These are phyloP conservation scores for Achlya hypogyna DNA, from an alignment of 352 stramenopile species.

Conservation along the genomic window DNA sequence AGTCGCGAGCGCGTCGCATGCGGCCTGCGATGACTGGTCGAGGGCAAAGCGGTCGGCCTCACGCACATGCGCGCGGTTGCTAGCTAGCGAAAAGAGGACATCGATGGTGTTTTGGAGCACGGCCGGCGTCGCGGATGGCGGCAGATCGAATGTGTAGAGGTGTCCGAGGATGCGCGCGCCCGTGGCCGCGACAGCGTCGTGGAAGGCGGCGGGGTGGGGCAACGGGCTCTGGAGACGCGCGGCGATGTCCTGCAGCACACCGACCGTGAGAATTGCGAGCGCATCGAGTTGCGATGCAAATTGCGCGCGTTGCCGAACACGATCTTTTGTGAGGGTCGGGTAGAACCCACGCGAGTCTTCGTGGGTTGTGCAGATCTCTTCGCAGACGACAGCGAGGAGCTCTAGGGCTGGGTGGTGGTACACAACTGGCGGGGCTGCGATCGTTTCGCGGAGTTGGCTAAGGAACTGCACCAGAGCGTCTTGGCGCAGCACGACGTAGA, in stretches of 20 bases:
- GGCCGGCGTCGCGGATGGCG: not conserved
- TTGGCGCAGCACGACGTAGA: conserved; percentile 16
- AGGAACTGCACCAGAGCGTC: conserved; percentile 6
- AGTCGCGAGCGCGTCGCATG: not conserved
- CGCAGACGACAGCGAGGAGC: not conserved
- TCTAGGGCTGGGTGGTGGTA: conserved; percentile 1
- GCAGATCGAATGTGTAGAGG: conserved; percentile 1
- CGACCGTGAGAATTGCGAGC: not conserved
- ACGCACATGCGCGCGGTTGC: not conserved
- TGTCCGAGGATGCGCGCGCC: conserved; percentile 1
- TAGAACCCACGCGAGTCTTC: conserved; percentile 5
- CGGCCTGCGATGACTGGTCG: not conserved
- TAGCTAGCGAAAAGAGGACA: not conserved
- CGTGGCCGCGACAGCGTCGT: not conserved
- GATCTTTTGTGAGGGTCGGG: conserved; percentile 3
- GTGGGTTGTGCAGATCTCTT: conserved; percentile 13
- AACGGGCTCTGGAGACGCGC: not conserved
- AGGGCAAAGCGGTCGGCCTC: not conserved
- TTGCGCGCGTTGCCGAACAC: not conserved
- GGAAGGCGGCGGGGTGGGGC: not conserved
- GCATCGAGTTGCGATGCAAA: not conserved
- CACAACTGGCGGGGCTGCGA: not conserved
- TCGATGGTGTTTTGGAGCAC: not conserved
- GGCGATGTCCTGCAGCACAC: not conserved
- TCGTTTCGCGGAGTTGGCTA: not conserved